A percentile compares a stretch with the other conserved stretches of the same genome.
Conservation (phyloP, 2,329 filamentous ascomycete species). For the Ophiosphaerella narmari region DNA sequence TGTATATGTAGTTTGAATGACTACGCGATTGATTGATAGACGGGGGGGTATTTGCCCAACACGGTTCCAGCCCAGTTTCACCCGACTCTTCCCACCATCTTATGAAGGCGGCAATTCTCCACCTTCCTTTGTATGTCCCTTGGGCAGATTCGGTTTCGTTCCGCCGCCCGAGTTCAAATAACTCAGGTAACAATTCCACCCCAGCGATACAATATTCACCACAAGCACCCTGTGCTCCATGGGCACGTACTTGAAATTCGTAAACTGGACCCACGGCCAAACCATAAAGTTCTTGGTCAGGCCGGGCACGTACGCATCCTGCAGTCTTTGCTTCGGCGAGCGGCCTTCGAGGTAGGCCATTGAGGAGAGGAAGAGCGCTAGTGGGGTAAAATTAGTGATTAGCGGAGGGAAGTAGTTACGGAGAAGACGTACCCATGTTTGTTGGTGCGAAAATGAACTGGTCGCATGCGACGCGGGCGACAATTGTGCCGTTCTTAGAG, state of each 20-base stretch:
- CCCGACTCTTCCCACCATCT: background rate
- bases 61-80: background rate
- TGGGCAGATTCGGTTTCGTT: slow-evolving; percentile 9
- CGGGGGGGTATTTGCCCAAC: too few relatives aligned
- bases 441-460: slow-evolving; percentile 83
- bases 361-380: slow-evolving; percentile 71
- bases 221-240: slow-evolving; percentile 82
- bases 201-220: slow-evolving; percentile 71
- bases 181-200: slow-evolving; percentile 51
- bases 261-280: slow-evolving; percentile 82
- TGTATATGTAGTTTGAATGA: too few relatives aligned
- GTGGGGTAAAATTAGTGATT: background rate
- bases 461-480: slow-evolving; percentile 76
- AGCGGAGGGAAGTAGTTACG: background rate
- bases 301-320: slow-evolving; percentile 70
- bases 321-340: slow-evolving; percentile 69
- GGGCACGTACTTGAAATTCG: slow-evolving; percentile 88
- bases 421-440: slow-evolving; percentile 63
- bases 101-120: slow-evolving; percentile 34
- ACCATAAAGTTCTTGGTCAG: slow-evolving; percentile 84
- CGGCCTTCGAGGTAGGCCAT: slow-evolving; percentile 82
- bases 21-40: too few relatives aligned
- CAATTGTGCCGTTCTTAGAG: slow-evolving; percentile 69
- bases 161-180: slow-evolving; percentile 43
- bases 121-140: slow-evolving; percentile 27